Percentiles rank a stretch among this genome's conserved stretches.
Conservation (phyloP, 1,284 basidiomycete species). For the Trichosporon sp. region DNA sequence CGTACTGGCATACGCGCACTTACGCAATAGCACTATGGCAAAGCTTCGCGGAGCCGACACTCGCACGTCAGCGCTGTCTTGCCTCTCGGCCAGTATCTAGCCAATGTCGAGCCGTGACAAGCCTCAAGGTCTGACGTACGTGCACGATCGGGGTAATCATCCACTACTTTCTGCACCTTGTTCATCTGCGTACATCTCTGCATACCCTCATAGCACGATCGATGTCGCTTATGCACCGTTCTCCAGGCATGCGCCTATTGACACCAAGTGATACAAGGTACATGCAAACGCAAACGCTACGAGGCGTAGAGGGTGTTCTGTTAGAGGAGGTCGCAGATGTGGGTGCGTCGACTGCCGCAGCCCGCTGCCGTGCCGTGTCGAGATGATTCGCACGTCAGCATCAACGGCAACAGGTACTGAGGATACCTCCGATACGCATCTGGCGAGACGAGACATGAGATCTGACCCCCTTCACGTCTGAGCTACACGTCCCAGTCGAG, state of each 20-base stretch:
- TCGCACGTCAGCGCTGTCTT: neutral
- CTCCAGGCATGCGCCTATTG: neutral
- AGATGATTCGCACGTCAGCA: conserved; percentile 6
- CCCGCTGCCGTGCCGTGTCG: neutral
- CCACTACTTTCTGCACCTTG: neutral
- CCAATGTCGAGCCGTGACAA: neutral
- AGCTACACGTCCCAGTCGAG: neutral
- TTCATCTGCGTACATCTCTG: neutral
- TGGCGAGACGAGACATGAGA: neutral
- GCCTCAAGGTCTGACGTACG: neutral
- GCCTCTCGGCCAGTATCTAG: neutral
- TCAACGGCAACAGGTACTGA: neutral
- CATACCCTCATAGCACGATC: neutral
- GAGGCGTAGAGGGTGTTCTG: neutral
- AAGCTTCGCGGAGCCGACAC: neutral
- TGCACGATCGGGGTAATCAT: conserved; percentile 1
- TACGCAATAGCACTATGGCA: neutral
- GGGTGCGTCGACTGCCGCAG: neutral
- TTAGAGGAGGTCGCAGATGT: neutral
- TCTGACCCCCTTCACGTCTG: conserved; percentile 4
- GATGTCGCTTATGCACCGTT: neutral
- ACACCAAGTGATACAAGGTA: neutral
- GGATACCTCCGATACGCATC: conserved; percentile 7
- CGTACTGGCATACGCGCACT: neutral
- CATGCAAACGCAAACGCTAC: neutral